Percentiles rank a stretch among this genome's conserved stretches.
Evolutionary conservation across 768 basidiomycete species (phyloP).

Genomic region (Clitopilus passeckerianus): DNA sequence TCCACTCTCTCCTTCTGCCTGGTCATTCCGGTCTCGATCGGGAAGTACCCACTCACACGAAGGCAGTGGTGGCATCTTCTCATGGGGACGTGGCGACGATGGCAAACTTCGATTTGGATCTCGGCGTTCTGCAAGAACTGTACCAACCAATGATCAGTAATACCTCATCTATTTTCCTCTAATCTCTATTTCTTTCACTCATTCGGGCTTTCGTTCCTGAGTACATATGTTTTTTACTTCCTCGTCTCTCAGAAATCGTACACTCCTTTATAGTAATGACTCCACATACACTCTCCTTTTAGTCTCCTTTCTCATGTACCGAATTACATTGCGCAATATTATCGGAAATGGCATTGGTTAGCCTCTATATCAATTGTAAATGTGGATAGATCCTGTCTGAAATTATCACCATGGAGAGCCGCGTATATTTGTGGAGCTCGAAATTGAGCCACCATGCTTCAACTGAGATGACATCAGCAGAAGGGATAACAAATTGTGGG

Average conservation of each 20-base stretch:
- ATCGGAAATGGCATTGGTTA: constrained; percentile 8
- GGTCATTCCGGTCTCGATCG: constrained; percentile 79
- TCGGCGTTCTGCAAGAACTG: constrained; percentile 46
- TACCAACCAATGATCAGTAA: constrained; percentile 23
- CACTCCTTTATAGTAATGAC: constrained; percentile 22
- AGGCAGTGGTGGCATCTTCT: constrained; percentile 56
- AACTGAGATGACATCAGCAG: constrained; percentile 20
- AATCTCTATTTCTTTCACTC: constrained; percentile 12
- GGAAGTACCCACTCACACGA: constrained; percentile 73
- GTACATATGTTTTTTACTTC: constrained; percentile 13
- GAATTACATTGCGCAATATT: constrained; percentile 21
- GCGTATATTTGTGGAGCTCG: constrained; percentile 29
- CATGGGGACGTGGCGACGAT: constrained; percentile 58
- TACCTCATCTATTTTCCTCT: constrained; percentile 4
- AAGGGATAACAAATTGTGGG: background rate
- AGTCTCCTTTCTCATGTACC: constrained; percentile 17
- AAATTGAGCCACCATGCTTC: constrained; percentile 32
- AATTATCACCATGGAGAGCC: constrained; percentile 37
- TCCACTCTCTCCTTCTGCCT: constrained; percentile 70
- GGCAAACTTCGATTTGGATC: constrained; percentile 75
- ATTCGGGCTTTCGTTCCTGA: constrained; percentile 10
- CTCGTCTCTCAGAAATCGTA: constrained; percentile 16
- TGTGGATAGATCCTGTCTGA: background rate
- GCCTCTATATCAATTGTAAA: background rate
- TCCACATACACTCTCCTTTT: constrained; percentile 22